Evolutionary conservation across 2,329 filamentous ascomycete genomes (phyloP).

Genomic region (Fusarium fujikuroi): DNA sequence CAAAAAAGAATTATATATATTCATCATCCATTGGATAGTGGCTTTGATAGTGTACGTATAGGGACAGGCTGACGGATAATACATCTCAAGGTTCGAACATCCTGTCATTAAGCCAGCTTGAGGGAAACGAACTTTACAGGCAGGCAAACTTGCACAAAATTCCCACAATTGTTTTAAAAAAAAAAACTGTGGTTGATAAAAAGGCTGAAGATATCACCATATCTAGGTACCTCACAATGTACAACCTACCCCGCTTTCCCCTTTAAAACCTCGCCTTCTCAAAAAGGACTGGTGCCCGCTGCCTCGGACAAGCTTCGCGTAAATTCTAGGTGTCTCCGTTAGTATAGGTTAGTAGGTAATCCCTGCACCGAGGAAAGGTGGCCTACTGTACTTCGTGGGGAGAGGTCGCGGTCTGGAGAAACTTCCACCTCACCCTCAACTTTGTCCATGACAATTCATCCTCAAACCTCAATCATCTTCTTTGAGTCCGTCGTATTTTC

Average conservation of each 20-base stretch:
- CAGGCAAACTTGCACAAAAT: not conserved
- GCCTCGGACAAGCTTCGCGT: constrained; percentile 45
- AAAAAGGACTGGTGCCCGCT: constrained; percentile 20
- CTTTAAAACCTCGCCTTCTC: constrained; percentile 24
- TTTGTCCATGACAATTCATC: constrained; percentile 42
- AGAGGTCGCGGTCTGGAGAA: constrained; percentile 47
- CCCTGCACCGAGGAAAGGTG: constrained; percentile 41
- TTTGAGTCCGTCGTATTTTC: constrained; percentile 37
- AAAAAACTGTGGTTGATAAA: not conserved
- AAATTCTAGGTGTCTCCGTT: constrained; percentile 44
- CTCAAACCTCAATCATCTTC: constrained; percentile 42
- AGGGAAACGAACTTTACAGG: not conserved
- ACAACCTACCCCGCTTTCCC: constrained; percentile 33
- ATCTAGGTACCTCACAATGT: constrained; percentile 8
- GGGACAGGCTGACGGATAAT: not conserved
- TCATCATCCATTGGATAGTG: not conserved
- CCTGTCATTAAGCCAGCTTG: not conserved
- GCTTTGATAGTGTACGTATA: not conserved
- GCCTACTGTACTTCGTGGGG: constrained; percentile 44
- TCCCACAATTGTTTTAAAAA: not conserved
- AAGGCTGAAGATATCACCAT: constrained; percentile 9
- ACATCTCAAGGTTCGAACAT: not conserved
- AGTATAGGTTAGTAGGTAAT: not conserved
- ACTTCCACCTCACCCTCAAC: constrained; percentile 57
- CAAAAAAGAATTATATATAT: not conserved